A percentile compares a stretch with the other conserved stretches of the same genome.
These are phyloP conservation scores for Agrocybe chaxingu DNA, from an alignment of 768 basidiomycete genomes.

Conservation along the genomic window DNA sequence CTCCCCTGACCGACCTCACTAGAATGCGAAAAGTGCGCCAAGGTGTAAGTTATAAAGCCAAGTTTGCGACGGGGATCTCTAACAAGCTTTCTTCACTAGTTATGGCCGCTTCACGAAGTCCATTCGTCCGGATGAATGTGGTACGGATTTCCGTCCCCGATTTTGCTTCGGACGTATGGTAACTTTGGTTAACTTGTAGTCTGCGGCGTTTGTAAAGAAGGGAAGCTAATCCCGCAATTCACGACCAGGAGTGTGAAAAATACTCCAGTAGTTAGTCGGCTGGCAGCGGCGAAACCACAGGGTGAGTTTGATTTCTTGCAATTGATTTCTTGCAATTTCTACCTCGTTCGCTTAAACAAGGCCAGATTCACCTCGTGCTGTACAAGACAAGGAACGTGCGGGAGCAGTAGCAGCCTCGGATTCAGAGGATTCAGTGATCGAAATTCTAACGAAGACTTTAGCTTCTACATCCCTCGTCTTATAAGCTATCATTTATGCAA, in stretches of 20 bases:
- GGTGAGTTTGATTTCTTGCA: constrained; percentile 30
- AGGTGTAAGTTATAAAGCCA: constrained; percentile 43
- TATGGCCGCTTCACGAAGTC: constrained; percentile 77
- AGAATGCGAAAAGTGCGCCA: constrained; percentile 66
- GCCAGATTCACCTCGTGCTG: constrained; percentile 32
- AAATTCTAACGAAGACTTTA: constrained; percentile 5
- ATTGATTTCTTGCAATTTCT: neutral
- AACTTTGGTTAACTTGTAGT: constrained; percentile 33
- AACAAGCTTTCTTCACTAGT: constrained; percentile 28
- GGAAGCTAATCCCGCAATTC: constrained; percentile 59
- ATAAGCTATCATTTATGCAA: neutral
- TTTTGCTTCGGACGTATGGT: neutral
- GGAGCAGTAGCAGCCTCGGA: constrained; percentile 28
- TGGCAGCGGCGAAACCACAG: constrained; percentile 42
- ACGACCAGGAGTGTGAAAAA: constrained; percentile 31
- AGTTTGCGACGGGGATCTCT: neutral
- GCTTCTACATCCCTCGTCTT: constrained; percentile 7
- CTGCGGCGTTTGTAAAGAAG: constrained; percentile 64
- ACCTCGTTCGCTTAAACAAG: neutral
- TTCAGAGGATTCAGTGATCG: constrained; percentile 18
- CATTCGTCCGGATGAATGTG: constrained; percentile 60
- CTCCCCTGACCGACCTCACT: neutral
- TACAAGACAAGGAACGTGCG: neutral
- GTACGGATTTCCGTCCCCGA: constrained; percentile 35
- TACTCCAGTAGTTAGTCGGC: constrained; percentile 35